Evolutionary conservation across 768 basidiomycete genomes (phyloP).

Genomic region (Leccinum variicolor): DNA sequence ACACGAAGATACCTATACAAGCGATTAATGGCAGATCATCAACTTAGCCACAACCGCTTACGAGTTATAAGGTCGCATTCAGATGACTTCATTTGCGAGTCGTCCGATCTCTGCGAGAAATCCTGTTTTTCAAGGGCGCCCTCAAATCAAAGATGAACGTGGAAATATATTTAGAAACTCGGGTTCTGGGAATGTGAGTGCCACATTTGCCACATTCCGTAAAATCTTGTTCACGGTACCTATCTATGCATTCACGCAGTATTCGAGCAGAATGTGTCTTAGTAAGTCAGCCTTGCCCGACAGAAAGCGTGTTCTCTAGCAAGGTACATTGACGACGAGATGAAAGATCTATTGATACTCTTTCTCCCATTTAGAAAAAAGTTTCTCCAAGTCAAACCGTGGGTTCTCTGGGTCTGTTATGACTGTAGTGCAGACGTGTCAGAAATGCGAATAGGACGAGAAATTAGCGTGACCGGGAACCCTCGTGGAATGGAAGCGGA

Average conservation of each 20-base stretch:
- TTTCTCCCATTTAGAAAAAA: slow-evolving; percentile 73
- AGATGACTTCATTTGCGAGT: background rate
- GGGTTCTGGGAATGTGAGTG: background rate
- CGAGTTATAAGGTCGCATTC: background rate
- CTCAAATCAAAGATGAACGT: background rate
- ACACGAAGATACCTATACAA: background rate
- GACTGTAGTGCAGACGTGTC: slow-evolving; percentile 46
- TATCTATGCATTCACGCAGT: slow-evolving; percentile 9
- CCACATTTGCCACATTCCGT: background rate
- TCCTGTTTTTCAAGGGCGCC: background rate
- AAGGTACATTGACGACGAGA: slow-evolving; percentile 24
- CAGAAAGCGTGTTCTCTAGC: slow-evolving; percentile 21
- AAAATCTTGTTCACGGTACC: background rate
- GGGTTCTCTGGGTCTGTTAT: slow-evolving; percentile 94
- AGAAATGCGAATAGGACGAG: slow-evolving; percentile 4
- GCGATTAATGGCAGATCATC: background rate
- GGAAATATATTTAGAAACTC: background rate
- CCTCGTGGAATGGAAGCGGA: background rate
- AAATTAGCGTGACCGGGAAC: no score
- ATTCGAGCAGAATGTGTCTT: background rate
- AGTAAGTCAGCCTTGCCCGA: slow-evolving; percentile 11
- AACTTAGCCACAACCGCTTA: background rate
- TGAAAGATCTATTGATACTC: slow-evolving; percentile 49
- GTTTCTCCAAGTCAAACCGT: slow-evolving; percentile 92
- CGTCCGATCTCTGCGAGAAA: background rate